Evolutionary conservation across 208 protist species (phyloP).

Genomic region (Acanthamoeba divionensis): DNA sequence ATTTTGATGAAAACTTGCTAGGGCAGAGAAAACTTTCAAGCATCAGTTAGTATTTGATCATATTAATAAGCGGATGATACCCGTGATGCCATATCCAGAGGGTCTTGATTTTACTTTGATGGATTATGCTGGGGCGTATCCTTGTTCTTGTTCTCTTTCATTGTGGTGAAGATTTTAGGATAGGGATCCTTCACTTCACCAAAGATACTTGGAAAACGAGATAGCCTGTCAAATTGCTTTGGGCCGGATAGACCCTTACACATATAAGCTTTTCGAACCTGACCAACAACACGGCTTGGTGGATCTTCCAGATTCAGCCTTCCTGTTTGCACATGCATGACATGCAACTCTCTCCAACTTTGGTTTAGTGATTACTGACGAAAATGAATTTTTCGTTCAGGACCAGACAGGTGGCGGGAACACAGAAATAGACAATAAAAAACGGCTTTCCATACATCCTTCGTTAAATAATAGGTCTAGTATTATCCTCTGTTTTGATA

Average conservation of each 20-base stretch:
- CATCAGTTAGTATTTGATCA: slow-evolving; percentile 24
- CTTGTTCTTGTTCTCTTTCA: not conserved
- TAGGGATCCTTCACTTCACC: not conserved
- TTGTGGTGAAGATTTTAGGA: not conserved
- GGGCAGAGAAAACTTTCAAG: slow-evolving; percentile 19
- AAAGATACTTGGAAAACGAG: not conserved
- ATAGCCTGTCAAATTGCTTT: not conserved
- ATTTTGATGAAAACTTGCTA: too few relatives aligned
- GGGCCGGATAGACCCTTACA: slow-evolving; percentile 1
- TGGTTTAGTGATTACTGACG: not conserved
- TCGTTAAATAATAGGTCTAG: too few relatives aligned
- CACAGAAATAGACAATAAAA: not conserved
- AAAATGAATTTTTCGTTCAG: not conserved
- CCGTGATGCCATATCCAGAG: not conserved
- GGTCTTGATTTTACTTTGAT: not conserved
- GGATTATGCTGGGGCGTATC: not conserved
- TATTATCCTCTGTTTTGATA: too few relatives aligned
- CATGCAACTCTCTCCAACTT: not conserved
- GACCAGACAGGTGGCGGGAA: not conserved
- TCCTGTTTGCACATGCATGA: not conserved
- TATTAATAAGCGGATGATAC: not conserved
- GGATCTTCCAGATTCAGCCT: too few relatives aligned
- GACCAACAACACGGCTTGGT: too few relatives aligned
- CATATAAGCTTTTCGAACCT: not conserved
- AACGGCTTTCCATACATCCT: not conserved